These are phyloP conservation scores for Pyrenopolyporus hunteri DNA, from an alignment of 495 filamentous ascomycete genomes.

Conservation along the genomic window DNA sequence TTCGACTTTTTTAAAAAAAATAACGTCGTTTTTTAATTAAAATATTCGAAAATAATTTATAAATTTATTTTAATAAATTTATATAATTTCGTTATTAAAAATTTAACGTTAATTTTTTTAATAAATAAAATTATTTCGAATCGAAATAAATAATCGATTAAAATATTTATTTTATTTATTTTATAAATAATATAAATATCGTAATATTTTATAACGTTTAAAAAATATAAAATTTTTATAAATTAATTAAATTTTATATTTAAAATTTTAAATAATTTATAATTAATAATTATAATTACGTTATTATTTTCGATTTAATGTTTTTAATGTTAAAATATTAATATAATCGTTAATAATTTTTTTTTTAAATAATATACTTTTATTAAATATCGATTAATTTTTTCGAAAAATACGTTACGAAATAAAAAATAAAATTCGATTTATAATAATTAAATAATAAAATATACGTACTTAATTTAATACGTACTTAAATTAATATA, in stretches of 20 bases:
- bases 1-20: background rate
- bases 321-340: background rate
- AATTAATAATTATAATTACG: background rate
- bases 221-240: background rate
- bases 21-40: background rate
- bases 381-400: constrained; percentile 5
- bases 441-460: too few relatives aligned
- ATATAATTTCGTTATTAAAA: background rate
- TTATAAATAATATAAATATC: background rate
- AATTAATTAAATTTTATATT: background rate
- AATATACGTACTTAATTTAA: too few relatives aligned
- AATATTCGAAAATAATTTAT: background rate
- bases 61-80: background rate
- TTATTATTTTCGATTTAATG: constrained; percentile 1
- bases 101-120: background rate
- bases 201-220: background rate
- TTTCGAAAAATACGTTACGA: background rate
- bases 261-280: background rate
- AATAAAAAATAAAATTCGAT: background rate
- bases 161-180: background rate
- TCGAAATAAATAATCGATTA: background rate
- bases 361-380: constrained; percentile 2
- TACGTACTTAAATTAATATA: too few relatives aligned
- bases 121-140: background rate
- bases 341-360: background rate